Conservation (phyloP, 2,329 filamentous ascomycete species). For the Teratosphaeria epicoccoides region DNA sequence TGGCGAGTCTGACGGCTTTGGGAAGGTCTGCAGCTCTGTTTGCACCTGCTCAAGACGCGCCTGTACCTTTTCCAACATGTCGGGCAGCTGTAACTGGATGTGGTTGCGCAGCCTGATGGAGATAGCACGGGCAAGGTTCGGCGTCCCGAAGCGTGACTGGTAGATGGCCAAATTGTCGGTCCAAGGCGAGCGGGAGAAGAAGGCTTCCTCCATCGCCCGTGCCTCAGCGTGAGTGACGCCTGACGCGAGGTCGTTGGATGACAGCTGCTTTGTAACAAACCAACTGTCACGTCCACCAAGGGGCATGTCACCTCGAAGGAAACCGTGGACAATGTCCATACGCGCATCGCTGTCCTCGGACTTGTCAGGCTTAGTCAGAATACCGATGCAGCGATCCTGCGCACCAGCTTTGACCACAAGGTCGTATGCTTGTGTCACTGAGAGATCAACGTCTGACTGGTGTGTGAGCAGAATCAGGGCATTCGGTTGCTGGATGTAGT, state of each 20-base stretch:
- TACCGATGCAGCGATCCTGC: constrained; percentile 39
- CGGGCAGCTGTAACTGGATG: constrained; percentile 32
- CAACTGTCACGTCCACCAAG: constrained; percentile 57
- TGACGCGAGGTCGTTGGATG: constrained; percentile 25
- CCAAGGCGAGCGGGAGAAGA: constrained; percentile 44
- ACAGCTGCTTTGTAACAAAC: constrained; percentile 60
- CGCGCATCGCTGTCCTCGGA: constrained; percentile 35
- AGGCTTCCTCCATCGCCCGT: constrained; percentile 37
- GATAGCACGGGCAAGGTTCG: constrained; percentile 38
- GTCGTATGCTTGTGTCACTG: constrained; percentile 60
- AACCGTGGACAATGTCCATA: constrained; percentile 4
- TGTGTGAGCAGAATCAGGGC: constrained; percentile 61
- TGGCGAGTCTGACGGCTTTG: constrained; percentile 53
- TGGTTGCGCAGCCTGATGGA: constrained; percentile 40
- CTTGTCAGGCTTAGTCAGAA: constrained; percentile 77
- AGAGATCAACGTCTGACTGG: constrained; percentile 64
- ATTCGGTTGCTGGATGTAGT: constrained; percentile 58
- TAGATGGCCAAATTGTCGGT: constrained; percentile 29
- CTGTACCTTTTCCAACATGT: constrained; percentile 35
- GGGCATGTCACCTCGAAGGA: constrained; percentile 44
- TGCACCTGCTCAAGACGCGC: constrained; percentile 43
- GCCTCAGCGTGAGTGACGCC: constrained; percentile 38
- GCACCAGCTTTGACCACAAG: constrained; percentile 39
- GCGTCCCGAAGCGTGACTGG: constrained; percentile 41
- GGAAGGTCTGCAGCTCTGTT: constrained; percentile 45